Conservation (phyloP, 805 yeast genomes). For the Crinitomyces ghanaensis region DNA sequence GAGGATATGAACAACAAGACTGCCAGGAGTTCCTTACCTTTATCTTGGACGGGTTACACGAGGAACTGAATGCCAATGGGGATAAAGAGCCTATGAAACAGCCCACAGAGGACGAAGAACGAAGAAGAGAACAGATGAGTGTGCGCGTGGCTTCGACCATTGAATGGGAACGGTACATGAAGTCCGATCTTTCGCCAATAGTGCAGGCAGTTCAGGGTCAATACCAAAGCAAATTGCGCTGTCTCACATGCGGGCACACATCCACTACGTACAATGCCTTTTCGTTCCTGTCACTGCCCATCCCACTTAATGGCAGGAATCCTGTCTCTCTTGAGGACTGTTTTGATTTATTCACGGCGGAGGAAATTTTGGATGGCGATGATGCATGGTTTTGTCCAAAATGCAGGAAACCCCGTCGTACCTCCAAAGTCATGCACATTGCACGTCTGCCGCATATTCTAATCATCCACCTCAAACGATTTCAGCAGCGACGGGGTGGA, state of each 20-base stretch:
- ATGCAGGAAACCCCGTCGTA: conserved; percentile 51
- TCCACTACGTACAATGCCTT: conserved; percentile 83
- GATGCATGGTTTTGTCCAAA: conserved; percentile 78
- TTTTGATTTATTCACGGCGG: conserved; percentile 62
- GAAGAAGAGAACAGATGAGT: conserved; percentile 57
- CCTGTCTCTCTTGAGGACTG: conserved; percentile 45
- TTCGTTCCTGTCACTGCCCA: conserved; percentile 67
- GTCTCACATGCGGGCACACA: conserved; percentile 59
- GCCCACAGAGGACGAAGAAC: conserved; percentile 61
- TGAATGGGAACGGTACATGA: conserved; percentile 85
- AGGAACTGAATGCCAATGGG: conserved; percentile 65
- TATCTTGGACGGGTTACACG: conserved; percentile 66
- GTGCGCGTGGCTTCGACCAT: conserved; percentile 72
- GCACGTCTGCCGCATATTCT: conserved; percentile 69
- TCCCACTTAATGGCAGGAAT: conserved; percentile 41
- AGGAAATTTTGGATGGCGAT: conserved; percentile 63
- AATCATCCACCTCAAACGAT: conserved; percentile 78
- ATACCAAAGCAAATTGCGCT: conserved; percentile 63
- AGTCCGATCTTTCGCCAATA: conserved; percentile 64
- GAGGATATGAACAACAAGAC: conserved; percentile 68
- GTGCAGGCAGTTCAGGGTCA: conserved; percentile 86
- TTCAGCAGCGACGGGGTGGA: conserved; percentile 30
- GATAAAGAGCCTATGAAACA: conserved; percentile 43
- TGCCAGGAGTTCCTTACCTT: conserved; percentile 74
- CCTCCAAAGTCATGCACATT: conserved; percentile 59